Percentiles rank a stretch among this genome's conserved stretches.
phyloP scores from a whole-genome alignment of 805 yeast genomes.

The Pichia deserticola region DNA sequence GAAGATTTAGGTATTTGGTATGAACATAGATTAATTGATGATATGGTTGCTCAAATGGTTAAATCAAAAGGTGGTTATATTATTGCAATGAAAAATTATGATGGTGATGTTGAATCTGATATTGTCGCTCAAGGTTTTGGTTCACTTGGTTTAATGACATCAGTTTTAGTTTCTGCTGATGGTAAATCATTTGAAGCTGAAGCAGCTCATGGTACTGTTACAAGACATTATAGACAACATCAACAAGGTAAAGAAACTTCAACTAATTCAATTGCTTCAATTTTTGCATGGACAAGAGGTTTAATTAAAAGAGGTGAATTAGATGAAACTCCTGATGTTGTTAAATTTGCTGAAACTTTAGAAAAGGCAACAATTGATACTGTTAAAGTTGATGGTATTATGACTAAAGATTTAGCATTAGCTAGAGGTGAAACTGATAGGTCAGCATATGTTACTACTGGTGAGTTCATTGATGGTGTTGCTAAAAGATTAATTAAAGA shows the following conservation, averaged over 20 bases:
- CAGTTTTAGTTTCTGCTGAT: slow-evolving; percentile 94
- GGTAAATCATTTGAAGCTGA: slow-evolving; percentile 93
- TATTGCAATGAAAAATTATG: slow-evolving; percentile 95
- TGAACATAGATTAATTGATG: slow-evolving; percentile 94
- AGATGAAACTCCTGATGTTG: slow-evolving; percentile 81
- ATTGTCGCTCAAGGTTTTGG: slow-evolving; percentile 98
- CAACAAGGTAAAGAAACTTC: slow-evolving; percentile 97
- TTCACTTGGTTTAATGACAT: slow-evolving; percentile 93
- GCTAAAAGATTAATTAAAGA: slow-evolving; percentile 46
- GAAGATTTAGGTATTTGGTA: slow-evolving; percentile 85
- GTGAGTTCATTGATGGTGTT: slow-evolving; percentile 82
- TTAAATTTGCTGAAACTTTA: slow-evolving; percentile 65
- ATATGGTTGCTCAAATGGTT: slow-evolving; percentile 98
- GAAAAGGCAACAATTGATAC: slow-evolving; percentile 85
- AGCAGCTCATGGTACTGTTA: slow-evolving; percentile 99
- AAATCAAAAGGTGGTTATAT: slow-evolving; percentile 93
- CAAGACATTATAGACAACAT: slow-evolving; percentile 92
- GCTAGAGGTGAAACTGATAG: slow-evolving; percentile 84
- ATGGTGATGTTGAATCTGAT: slow-evolving; percentile 96
- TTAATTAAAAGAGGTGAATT: slow-evolving; percentile 85
- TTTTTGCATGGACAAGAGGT: slow-evolving; percentile 96
- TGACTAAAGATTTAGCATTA: slow-evolving; percentile 95
- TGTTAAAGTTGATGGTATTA: slow-evolving; percentile 73
- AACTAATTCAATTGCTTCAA: slow-evolving; percentile 94
- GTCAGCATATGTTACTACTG: slow-evolving; percentile 78